Base-by-base conservation (phyloP, 2,329 filamentous ascomycete species). In the Penicillium brasilianum region DNA sequence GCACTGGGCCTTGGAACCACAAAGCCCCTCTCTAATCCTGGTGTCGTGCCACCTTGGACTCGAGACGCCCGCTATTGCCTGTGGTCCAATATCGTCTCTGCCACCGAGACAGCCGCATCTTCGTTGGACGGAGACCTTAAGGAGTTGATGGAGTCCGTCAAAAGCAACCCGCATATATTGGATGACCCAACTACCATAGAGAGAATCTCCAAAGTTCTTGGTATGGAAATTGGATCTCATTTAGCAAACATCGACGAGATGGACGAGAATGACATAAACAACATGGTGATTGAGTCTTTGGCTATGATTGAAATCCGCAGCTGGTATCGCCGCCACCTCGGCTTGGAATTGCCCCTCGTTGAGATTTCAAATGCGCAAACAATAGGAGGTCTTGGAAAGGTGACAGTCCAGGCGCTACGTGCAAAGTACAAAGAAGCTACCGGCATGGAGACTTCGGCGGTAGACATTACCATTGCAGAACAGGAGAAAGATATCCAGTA, bases 301-400 rank as follows among this genome's bases (percentile, higher is more conserved):
- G 61, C 64, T 50, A 41, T 59, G 11, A 63, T 67, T 18, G 65
- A 67, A 39, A 65, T 65, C 36, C 37, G 58, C 14, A 46, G 48
- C 9, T 66, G 62, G 62, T 18, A 37, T 11, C 50, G 60, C 5
- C 54, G 60, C 13, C 57, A 60, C 18, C 25, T 63, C 7, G 50
- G 44, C 4, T n/a, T 66, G 13, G 62, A 66, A 30, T 57, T 66
- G 18, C 55, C 44, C 11, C 25, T 62, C 2, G 55, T 53, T 4
- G 54, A 67, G 20, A 63, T 65, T 43, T 52, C 58, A 0, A 65
- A 59, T n/a, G 62, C 62, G 20, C 53, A 48, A 22, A 65, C 63
- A 8, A 54, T 62, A 18, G 63, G 55, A 16, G 60, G 60, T 3
- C 48, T 65, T 39, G 52, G 34, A 36, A 52, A 43, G n/a, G 20